Conservation (phyloP, 768 basidiomycete species). For the Lepiota subincarnata region DNA sequence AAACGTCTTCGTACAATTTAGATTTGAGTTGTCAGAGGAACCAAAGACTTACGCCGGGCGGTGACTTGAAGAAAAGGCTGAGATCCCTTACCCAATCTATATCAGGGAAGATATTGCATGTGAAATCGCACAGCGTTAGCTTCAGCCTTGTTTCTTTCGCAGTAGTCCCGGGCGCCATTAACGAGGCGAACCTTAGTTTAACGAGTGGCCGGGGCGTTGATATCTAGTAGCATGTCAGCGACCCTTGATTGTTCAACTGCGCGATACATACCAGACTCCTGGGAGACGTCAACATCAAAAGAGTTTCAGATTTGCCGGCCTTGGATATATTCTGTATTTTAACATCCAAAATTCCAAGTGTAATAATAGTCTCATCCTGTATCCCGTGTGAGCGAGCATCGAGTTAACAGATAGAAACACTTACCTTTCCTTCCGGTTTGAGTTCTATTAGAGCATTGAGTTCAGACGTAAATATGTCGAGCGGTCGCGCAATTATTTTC, state of each 20-base stretch:
- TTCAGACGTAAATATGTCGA: constrained; percentile 9
- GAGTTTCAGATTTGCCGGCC: constrained; percentile 29
- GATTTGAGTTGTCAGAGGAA: neutral
- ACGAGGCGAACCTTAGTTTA: constrained; percentile 65
- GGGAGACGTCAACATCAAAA: constrained; percentile 54
- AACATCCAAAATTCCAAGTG: constrained; percentile 59
- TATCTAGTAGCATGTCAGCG: constrained; percentile 29
- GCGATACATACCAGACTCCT: constrained; percentile 50
- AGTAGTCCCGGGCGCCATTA: constrained; percentile 51
- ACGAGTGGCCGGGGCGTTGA: constrained; percentile 46
- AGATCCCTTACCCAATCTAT: constrained; percentile 62
- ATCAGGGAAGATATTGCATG: constrained; percentile 58
- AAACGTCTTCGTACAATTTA: constrained; percentile 54
- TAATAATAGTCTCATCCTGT: constrained; percentile 44
- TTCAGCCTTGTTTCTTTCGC: constrained; percentile 80
- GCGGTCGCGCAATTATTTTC: constrained; percentile 6
- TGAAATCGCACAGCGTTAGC: constrained; percentile 59
- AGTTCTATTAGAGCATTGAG: constrained; percentile 45
- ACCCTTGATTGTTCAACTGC: neutral
- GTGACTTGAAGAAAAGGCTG: constrained; percentile 65
- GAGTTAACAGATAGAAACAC: constrained; percentile 10
- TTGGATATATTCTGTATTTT: constrained; percentile 45
- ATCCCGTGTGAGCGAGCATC: neutral
- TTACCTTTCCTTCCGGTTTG: constrained; percentile 68
- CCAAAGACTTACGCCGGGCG: constrained; percentile 71